Base-by-base conservation (phyloP, 176 grass and related monocot genomes). In the Cenchrus americanus region DNA sequence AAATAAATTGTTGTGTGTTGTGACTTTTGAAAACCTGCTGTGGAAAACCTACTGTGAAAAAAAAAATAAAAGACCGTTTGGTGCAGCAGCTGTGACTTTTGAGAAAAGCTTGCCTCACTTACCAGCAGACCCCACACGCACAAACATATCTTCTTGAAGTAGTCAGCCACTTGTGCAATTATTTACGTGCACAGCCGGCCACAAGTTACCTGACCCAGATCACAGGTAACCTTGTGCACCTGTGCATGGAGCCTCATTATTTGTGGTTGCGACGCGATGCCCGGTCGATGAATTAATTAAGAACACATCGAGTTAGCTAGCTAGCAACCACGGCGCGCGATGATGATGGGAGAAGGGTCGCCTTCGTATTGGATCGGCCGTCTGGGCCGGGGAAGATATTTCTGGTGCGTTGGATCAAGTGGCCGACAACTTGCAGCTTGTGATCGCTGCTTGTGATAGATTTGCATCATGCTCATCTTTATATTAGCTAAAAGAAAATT, bases 401-500 rank as follows among this genome's bases (percentile, higher is more conserved):
- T 71, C 68, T 62, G 11, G 22, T 69, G 22, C 62, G 8, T 0
- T 76, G 8, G 49, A 80, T 73, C 70, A 69, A 85, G 52, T 76
- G 87, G 70, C 50, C 62, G 43, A 69, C 82, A 80, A 32, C 58
- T 65, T 41, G 23, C 64, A 42, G 21, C 51, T 75, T 37, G 62
- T 61, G 61, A 61, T 80, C 61, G n/a, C n/a, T 22, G 42, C 17
- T 84, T 8, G 42, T 44, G 42, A 34, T 34, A 1, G 34, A 37
- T 4, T 37, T 37, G 34, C 34, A 37, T 37, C 61, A 58, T 67
- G 41, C 0, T 66, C 27, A 79, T 4, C 81, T 74, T 66, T 49
- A 30, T 49, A 30, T 2, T 30, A 14, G 3, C 14, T 8, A 88
- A 79, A 50, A 43, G 58, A 24, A 41, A 52, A 24, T 18, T 26